These are phyloP conservation scores for Lodderomyces parapsilosis DNA, from an alignment of 1,139 yeast species.

Conservation along the genomic window DNA sequence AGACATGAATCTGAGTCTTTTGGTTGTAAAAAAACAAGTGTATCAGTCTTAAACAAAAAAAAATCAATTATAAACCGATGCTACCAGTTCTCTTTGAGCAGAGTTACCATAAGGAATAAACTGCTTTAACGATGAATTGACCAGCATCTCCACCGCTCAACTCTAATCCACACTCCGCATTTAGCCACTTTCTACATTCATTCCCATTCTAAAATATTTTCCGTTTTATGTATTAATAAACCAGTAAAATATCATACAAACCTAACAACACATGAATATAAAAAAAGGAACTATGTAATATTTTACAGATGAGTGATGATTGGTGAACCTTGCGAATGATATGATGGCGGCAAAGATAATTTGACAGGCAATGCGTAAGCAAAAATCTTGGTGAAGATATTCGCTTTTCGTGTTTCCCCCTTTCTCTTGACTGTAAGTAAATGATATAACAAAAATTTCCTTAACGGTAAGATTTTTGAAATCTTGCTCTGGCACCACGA, in stretches of 20 bases:
- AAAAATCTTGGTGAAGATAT: no score
- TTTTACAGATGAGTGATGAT: slow-evolving; percentile 7
- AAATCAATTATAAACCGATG: no score
- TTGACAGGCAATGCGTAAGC: slow-evolving; percentile 3
- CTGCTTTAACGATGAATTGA: no score
- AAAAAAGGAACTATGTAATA: slow-evolving; percentile 8
- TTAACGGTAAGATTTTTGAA: slow-evolving; percentile 99
- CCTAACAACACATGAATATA: slow-evolving; percentile 7
- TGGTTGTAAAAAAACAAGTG: slow-evolving; percentile 5
- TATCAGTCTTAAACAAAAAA: no score
- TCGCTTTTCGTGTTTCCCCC: background rate
- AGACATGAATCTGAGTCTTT: background rate
- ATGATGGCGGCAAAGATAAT: slow-evolving; percentile 3
- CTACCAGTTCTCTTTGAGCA: background rate
- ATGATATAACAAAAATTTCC: slow-evolving; percentile 10
- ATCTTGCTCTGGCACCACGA: slow-evolving; percentile 99
- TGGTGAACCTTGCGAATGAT: slow-evolving; percentile 6
- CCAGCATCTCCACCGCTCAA: no score
- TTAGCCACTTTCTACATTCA: background rate
- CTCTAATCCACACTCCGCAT: background rate
- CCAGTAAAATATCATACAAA: slow-evolving; percentile 12
- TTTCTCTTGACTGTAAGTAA: slow-evolving; percentile 4
- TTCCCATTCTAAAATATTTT: slow-evolving; percentile 6
- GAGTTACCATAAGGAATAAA: no score
- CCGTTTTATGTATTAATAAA: slow-evolving; percentile 11